Percentiles rank a stretch among this genome's conserved stretches.
These are phyloP conservation scores for Pyrrhoderma lamaoense DNA, from an alignment of 1,284 basidiomycete genomes.

Conservation along the genomic window DNA sequence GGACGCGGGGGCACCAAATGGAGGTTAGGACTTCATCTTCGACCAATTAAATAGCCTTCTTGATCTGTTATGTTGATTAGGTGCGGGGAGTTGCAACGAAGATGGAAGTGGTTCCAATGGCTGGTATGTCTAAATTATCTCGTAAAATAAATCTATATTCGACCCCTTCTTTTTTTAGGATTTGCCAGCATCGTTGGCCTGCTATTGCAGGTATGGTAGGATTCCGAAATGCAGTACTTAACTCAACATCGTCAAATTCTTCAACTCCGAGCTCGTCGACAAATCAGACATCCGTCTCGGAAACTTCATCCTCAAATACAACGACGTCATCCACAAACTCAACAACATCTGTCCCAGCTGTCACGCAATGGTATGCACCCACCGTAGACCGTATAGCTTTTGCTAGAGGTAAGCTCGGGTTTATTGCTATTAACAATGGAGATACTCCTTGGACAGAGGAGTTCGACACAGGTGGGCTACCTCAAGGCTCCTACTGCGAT, in stretches of 20 bases:
- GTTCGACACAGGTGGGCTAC: conserved; percentile 44
- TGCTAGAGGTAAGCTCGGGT: conserved; percentile 38
- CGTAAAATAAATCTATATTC: too few species aligned
- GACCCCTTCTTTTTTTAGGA: conserved; percentile 24
- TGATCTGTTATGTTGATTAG: conserved; percentile 23
- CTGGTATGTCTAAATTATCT: conserved; percentile 38
- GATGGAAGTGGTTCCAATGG: conserved; percentile 43
- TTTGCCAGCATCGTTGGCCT: conserved; percentile 57
- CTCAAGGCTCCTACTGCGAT: conserved; percentile 56
- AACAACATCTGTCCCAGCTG: conserved; percentile 14
- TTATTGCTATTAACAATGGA: conserved; percentile 54
- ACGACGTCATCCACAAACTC: too few species aligned
- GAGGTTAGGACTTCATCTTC: conserved; percentile 28
- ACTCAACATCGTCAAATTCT: not conserved
- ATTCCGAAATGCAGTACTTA: conserved; percentile 47
- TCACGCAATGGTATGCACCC: conserved; percentile 52
- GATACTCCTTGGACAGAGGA: conserved; percentile 46
- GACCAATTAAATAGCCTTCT: not conserved
- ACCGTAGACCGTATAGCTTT: conserved; percentile 54
- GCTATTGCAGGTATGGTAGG: conserved; percentile 55
- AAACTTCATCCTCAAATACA: conserved; percentile 11
- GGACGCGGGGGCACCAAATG: conserved; percentile 51
- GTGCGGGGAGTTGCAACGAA: conserved; percentile 44
- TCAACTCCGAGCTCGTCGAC: not conserved
- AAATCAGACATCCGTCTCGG: not conserved